phyloP scores from a whole-genome alignment of 179 eudicot species.

The Amaranthus tricolor region DNA sequence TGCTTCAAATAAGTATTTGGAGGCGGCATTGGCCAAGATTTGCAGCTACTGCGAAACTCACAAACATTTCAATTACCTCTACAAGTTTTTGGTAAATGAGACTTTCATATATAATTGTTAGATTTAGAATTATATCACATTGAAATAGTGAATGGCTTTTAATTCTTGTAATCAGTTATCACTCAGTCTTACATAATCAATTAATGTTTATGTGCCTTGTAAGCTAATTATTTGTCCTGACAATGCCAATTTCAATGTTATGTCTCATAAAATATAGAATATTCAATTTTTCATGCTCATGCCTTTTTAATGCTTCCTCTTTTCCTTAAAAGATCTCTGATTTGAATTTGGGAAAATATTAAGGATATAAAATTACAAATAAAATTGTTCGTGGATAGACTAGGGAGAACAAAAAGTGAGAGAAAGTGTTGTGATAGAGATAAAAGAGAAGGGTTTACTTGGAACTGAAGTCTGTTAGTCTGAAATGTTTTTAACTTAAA shows the following conservation, averaged over 20 bases:
- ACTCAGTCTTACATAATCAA: conserved; percentile 12
- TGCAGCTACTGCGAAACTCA: conserved; percentile 86
- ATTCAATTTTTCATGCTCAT: background rate
- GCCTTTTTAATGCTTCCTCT: background rate
- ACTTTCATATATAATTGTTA: background rate
- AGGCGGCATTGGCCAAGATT: conserved; percentile 74
- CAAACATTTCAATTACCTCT: conserved; percentile 84
- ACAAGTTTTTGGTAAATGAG: conserved; percentile 70
- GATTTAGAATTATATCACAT: background rate
- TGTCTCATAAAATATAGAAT: background rate
- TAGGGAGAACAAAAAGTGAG: no score
- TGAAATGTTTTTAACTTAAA: no score
- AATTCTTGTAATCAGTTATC: background rate
- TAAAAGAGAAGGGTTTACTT: no score
- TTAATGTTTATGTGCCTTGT: background rate
- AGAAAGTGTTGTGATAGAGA: no score
- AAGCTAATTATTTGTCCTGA: background rate
- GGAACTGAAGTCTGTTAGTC: no score
- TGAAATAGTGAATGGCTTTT: background rate
- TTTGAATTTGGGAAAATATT: no score
- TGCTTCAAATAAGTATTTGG: conserved; percentile 59
- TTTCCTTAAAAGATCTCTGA: background rate
- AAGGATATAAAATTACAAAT: no score
- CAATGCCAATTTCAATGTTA: background rate
- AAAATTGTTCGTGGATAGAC: no score